Conservation (phyloP, 129 eudicot genomes). For the Pseudognaphalium luteoalbum region DNA sequence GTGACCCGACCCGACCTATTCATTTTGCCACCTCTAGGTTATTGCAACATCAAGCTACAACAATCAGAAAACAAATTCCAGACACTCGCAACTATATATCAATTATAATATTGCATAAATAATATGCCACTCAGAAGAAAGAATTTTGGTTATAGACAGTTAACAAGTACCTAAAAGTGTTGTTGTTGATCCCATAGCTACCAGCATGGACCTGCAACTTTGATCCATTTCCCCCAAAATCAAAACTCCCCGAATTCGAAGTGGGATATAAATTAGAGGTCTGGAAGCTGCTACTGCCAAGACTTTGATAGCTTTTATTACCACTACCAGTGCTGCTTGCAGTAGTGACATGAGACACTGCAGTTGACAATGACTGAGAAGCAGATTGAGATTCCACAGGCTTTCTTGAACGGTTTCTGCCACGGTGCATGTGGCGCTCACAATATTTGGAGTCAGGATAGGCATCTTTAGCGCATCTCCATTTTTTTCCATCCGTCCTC, state of each 20-base stretch:
- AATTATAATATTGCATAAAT: background rate
- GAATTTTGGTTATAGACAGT: background rate
- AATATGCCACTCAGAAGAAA: background rate
- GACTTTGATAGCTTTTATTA: conserved; percentile 48
- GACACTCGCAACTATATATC: background rate
- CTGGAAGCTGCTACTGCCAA: conserved; percentile 58
- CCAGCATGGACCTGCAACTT: conserved; percentile 61
- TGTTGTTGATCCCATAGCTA: conserved; percentile 56
- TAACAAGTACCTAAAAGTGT: conserved; percentile 51
- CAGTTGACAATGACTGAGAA: conserved; percentile 70
- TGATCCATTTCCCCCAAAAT: conserved; percentile 51
- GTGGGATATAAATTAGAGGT: conserved; percentile 50
- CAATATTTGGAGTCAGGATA: conserved; percentile 93
- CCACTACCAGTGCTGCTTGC: conserved; percentile 49
- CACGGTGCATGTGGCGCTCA: conserved; percentile 99
- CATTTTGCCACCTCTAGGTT: too few relatives aligned
- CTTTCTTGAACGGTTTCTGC: conserved; percentile 99
- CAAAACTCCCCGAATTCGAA: conserved; percentile 42
- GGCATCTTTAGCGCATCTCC: conserved; percentile 98
- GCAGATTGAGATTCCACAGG: conserved; percentile 97
- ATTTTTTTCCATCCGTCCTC: conserved; percentile 94
- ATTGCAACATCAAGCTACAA: background rate
- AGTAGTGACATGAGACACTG: conserved; percentile 48
- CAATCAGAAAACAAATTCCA: background rate
- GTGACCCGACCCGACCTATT: too few relatives aligned